Percentiles rank a stretch among this genome's conserved stretches.
phyloP scores from a whole-genome alignment of 805 yeast species.

The Komagataella kurtzmanii region DNA sequence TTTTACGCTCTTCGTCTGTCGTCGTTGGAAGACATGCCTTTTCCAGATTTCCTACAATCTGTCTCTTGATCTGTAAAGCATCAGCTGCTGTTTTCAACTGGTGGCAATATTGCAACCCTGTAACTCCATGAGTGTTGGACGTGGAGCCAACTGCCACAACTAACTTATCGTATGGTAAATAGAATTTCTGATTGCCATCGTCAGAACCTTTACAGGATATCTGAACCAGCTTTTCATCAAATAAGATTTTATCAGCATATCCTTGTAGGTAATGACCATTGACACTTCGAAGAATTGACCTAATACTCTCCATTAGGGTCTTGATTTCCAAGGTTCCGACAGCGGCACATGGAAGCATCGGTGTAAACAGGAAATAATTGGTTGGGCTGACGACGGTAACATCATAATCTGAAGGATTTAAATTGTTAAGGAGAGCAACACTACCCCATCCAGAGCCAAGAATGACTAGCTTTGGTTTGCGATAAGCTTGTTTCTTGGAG shows the following conservation, averaged over 20 bases:
- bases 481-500: slow-evolving; percentile 27
- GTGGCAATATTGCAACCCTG: slow-evolving; percentile 49
- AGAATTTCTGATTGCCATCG: slow-evolving; percentile 30
- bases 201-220: slow-evolving; percentile 31
- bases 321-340: slow-evolving; percentile 58
- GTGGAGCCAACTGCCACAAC: slow-evolving; percentile 60
- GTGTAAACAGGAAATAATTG: slow-evolving; percentile 57
- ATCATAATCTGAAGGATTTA: slow-evolving; percentile 42
- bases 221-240: slow-evolving; percentile 42
- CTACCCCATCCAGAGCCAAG: slow-evolving; percentile 68
- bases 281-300: slow-evolving; percentile 36
- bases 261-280: slow-evolving; percentile 55
- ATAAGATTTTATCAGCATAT: slow-evolving; percentile 42
- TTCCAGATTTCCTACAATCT: slow-evolving; percentile 43
- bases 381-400: slow-evolving; percentile 58
- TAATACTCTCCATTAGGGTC: slow-evolving; percentile 49
- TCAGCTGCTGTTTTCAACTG: slow-evolving; percentile 57
- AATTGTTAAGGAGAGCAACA: slow-evolving; percentile 38
- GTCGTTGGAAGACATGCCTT: slow-evolving; percentile 55
- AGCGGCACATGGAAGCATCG: slow-evolving; percentile 57
- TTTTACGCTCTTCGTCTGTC: slow-evolving; percentile 46
- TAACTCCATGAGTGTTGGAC: slow-evolving; percentile 58
- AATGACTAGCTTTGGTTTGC: slow-evolving; percentile 44
- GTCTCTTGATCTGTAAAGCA: slow-evolving; percentile 40
- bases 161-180: slow-evolving; percentile 60